Evolutionary conservation across 345 rosid genomes (phyloP), one percentile per base, ranked within the genome.

Genomic region (Noccaea bulbosa): DNA sequence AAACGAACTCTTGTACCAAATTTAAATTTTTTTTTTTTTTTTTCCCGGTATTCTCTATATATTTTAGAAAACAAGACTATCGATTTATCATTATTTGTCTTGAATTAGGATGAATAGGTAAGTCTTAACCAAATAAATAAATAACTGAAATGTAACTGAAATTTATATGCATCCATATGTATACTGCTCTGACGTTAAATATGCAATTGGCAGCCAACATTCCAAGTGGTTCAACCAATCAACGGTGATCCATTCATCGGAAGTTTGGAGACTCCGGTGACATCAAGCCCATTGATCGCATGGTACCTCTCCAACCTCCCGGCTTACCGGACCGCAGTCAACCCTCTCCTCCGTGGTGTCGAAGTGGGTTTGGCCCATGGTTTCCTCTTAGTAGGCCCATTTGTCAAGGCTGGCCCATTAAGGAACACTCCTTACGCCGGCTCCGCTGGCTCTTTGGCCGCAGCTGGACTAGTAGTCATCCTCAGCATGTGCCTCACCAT

Each of bases 221-320:
- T 78, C 80, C 97, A 94, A 83, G 99, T 94, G 66, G 3, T 94
- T 50, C 90, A 94, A 79, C 99, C 99, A 54, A 89, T 94, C 81
- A 91, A 94, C 39, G 97, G 96, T 3, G 99, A 94, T 65, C 99
- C 99, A 1, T 94, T 91, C 87, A 91, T 91, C 20, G 99, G 97
- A 70, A 94, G 96, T 78, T 88, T 94, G 2, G 99, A 94, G 79
- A 91, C 97, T 58, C 97, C 97, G 5, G 79, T 89, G 3, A 94
- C 99, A 43, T 91, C 98, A 32, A 91, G 98, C 86, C 97, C 98
- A 0, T 61, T 94, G 72, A 76, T 94, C 11, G 99, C 97, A 0
- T 94, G 96, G 96, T 94, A 89, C 83, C 92, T 91, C 24, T 91
- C 99, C 39, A 89, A 94, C 84, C 93, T 94, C 24, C 97, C 99